Conservation (phyloP, 176 grass and related monocot species). For the Areca catechu region DNA sequence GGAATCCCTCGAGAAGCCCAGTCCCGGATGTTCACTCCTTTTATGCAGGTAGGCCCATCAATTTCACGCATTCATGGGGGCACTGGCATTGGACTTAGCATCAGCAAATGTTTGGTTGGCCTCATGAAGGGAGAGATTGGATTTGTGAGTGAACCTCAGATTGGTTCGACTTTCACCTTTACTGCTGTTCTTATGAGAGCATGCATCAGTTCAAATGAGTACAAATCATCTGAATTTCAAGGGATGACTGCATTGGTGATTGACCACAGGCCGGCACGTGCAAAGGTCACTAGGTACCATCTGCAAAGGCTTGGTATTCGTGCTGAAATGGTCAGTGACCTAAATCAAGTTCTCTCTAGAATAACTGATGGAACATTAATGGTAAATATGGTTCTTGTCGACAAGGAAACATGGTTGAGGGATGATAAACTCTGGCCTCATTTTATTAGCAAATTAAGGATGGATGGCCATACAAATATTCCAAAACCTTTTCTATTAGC, state of each 20-base stretch:
- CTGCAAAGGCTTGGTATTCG: constrained; percentile 80
- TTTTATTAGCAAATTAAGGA: constrained; percentile 51
- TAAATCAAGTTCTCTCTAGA: constrained; percentile 52
- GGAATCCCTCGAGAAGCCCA: constrained; percentile 87
- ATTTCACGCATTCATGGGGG: constrained; percentile 92
- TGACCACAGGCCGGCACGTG: constrained; percentile 62
- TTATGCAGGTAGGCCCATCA: constrained; percentile 93
- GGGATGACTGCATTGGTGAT: constrained; percentile 78
- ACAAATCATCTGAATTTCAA: constrained; percentile 49
- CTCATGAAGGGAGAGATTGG: constrained; percentile 98
- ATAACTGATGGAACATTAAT: constrained; percentile 27
- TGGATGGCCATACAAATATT: constrained; percentile 31
- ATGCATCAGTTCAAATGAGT: constrained; percentile 28
- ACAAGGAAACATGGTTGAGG: constrained; percentile 68
- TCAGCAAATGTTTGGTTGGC: constrained; percentile 89
- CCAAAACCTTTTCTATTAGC: constrained; percentile 75
- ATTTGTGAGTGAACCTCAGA: constrained; percentile 52
- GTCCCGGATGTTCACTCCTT: constrained; percentile 80
- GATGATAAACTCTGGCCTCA: constrained; percentile 40
- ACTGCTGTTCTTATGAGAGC: constrained; percentile 49
- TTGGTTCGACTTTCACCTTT: constrained; percentile 96
- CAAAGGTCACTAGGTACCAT: constrained; percentile 80
- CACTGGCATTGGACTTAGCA: constrained; percentile 92
- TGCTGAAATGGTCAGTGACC: constrained; percentile 40
- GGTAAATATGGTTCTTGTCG: constrained; percentile 73